These are phyloP conservation scores for Musa troglodytarum DNA, from an alignment of 176 grass and related monocot genomes.

Conservation along the genomic window DNA sequence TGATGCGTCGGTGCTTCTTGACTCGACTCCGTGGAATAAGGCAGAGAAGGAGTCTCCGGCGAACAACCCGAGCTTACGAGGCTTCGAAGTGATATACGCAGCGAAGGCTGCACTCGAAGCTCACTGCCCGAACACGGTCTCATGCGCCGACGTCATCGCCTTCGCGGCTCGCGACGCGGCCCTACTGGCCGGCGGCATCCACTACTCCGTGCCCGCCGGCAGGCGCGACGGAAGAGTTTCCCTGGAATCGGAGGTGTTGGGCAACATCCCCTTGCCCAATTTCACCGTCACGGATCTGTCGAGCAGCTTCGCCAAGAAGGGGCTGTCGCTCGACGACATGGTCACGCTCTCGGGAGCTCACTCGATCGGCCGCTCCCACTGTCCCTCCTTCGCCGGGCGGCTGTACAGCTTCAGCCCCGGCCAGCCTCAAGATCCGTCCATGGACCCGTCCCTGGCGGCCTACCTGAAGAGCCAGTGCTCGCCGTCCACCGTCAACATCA, in stretches of 20 bases:
- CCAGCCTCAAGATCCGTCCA: slow-evolving; percentile 24
- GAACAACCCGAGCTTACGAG: slow-evolving; percentile 48
- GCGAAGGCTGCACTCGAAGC: slow-evolving; percentile 40
- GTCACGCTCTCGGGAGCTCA: slow-evolving; percentile 35
- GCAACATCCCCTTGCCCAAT: slow-evolving; percentile 26
- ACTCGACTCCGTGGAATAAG: slow-evolving; percentile 19
- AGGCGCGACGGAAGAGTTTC: slow-evolving; percentile 48
- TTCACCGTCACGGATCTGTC: neutral
- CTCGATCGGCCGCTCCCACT: slow-evolving; percentile 41
- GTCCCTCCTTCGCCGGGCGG: slow-evolving; percentile 28
- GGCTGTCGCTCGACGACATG: slow-evolving; percentile 30
- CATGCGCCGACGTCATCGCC: slow-evolving; percentile 79
- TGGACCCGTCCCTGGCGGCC: slow-evolving; percentile 12
- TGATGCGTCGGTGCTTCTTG: slow-evolving; percentile 39
- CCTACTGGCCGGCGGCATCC: slow-evolving; percentile 23
- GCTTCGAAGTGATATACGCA: slow-evolving; percentile 44
- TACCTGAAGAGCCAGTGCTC: slow-evolving; percentile 31
- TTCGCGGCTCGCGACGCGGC: slow-evolving; percentile 37
- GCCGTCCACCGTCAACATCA: slow-evolving; percentile 18
- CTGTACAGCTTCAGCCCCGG: slow-evolving; percentile 29
- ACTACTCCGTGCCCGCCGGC: slow-evolving; percentile 26
- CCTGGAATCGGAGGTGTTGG: slow-evolving; percentile 10
- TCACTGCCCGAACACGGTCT: slow-evolving; percentile 50
- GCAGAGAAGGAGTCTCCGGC: slow-evolving; percentile 31
- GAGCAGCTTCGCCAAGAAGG: slow-evolving; percentile 24